Conservation (phyloP, 139 green algal genomes). For the Microglena sp. region DNA sequence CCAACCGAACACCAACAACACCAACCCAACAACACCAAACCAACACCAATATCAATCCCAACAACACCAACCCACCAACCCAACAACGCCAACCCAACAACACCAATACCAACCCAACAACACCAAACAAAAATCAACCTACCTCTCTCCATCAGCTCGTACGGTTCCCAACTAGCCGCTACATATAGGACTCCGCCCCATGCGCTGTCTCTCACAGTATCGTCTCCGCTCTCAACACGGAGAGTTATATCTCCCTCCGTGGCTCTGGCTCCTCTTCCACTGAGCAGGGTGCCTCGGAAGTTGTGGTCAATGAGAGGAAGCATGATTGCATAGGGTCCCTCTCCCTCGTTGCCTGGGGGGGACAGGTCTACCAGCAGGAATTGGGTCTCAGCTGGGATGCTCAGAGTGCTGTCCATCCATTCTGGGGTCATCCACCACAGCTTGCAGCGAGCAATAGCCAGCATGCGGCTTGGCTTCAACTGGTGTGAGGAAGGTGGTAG, state of each 20-base stretch:
- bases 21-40: no score
- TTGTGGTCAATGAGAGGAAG: constrained; percentile 72
- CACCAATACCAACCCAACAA: no score
- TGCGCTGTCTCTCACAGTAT: constrained; percentile 19
- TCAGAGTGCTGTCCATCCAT: constrained; percentile 51
- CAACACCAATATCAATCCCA: no score
- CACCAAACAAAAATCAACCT: background rate
- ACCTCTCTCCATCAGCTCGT: constrained; percentile 20
- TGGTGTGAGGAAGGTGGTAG: constrained; percentile 4
- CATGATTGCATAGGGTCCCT: constrained; percentile 56
- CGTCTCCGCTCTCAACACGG: constrained; percentile 64
- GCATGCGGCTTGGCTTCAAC: constrained; percentile 41
- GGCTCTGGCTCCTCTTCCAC: constrained; percentile 17
- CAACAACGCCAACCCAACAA: no score
- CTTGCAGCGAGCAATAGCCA: constrained; percentile 68
- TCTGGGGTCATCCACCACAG: constrained; percentile 89
- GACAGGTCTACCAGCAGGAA: constrained; percentile 62
- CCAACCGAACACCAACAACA: no score
- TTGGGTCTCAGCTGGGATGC: constrained; percentile 80
- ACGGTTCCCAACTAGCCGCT: constrained; percentile 22
- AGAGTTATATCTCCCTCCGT: constrained; percentile 42
- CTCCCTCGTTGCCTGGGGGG: constrained; percentile 8
- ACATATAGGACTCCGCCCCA: constrained; percentile 23
- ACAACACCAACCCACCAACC: no score
- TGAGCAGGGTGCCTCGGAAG: constrained; percentile 63